These are phyloP conservation scores for Graphilbum ipis-grandicollis DNA, from an alignment of 2,329 filamentous ascomycete species.

Conservation along the genomic window DNA sequence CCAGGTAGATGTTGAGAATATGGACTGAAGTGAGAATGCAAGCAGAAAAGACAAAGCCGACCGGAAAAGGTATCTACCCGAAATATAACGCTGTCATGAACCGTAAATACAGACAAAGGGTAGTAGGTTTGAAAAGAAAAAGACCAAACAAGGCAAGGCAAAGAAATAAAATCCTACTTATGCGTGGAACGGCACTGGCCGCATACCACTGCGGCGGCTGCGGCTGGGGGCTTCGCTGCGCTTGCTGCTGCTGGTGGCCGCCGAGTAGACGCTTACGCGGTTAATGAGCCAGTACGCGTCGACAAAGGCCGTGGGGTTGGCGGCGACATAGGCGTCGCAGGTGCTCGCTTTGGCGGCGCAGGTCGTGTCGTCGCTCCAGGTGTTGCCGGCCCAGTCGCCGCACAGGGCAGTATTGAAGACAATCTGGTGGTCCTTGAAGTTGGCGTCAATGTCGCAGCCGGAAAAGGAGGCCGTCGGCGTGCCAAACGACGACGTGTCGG, in stretches of 20 bases:
- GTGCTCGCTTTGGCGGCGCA: slow-evolving; percentile 44
- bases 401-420: slow-evolving; percentile 76
- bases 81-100: too few relatives aligned
- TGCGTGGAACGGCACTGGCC: slow-evolving; percentile 4
- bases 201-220: not conserved
- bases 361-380: slow-evolving; percentile 39
- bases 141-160: too few relatives aligned
- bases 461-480: slow-evolving; percentile 50
- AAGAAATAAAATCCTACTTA: not conserved
- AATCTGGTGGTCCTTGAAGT: slow-evolving; percentile 59
- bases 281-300: slow-evolving; percentile 68
- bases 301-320: slow-evolving; percentile 51
- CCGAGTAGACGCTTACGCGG: slow-evolving; percentile 46
- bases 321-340: slow-evolving; percentile 55
- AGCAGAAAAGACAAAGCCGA: too few relatives aligned
- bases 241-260: slow-evolving; percentile 1
- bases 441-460: slow-evolving; percentile 50
- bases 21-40: too few relatives aligned
- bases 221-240: not conserved
- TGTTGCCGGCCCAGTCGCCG: slow-evolving; percentile 66
- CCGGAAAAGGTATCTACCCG: too few relatives aligned
- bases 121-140: too few relatives aligned
- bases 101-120: too few relatives aligned
- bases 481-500: slow-evolving; percentile 53
- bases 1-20: too few relatives aligned